Percentiles rank a stretch among this genome's conserved stretches.
phyloP scores from a whole-genome alignment of 1,139 yeast genomes.

The Pneumocystis murina region DNA sequence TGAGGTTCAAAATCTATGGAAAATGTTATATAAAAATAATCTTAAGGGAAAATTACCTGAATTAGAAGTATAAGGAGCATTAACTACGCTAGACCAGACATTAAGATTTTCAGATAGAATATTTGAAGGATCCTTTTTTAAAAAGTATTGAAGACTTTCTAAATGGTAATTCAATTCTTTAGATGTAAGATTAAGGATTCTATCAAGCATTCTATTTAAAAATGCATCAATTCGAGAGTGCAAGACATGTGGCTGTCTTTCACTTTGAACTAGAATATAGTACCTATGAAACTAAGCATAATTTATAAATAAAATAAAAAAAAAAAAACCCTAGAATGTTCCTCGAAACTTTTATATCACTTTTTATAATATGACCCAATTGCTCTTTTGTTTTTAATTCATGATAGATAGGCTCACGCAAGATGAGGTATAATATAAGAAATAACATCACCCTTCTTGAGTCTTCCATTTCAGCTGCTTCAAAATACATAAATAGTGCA shows the following conservation, averaged over 20 bases:
- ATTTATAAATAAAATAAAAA: conserved; percentile 23
- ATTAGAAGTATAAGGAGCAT: too few species aligned
- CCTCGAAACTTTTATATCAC: conserved; percentile 53
- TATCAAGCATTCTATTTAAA: conserved; percentile 29
- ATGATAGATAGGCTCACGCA: conserved; percentile 78
- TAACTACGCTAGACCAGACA: too few species aligned
- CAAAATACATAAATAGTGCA: conserved; percentile 64
- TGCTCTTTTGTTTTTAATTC: conserved; percentile 87
- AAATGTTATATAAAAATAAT: too few species aligned
- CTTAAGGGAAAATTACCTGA: too few species aligned
- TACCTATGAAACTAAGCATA: not conserved
- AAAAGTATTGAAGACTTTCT: too few species aligned
- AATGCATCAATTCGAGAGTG: conserved; percentile 65
- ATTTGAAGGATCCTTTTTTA: too few species aligned
- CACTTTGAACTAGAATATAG: conserved; percentile 67
- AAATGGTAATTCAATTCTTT: too few species aligned
- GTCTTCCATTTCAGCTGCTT: conserved; percentile 40
- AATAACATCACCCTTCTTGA: conserved; percentile 28
- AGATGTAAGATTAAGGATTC: too few species aligned
- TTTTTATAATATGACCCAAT: conserved; percentile 76
- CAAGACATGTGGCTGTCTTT: conserved; percentile 59
- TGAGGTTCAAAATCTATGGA: too few species aligned
- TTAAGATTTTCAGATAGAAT: too few species aligned
- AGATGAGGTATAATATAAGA: conserved; percentile 54
- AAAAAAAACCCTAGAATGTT: conserved; percentile 61